Base-by-base conservation (phyloP, 192 early-diverging fungal species). In the Radiomyces spectabilis region DNA sequence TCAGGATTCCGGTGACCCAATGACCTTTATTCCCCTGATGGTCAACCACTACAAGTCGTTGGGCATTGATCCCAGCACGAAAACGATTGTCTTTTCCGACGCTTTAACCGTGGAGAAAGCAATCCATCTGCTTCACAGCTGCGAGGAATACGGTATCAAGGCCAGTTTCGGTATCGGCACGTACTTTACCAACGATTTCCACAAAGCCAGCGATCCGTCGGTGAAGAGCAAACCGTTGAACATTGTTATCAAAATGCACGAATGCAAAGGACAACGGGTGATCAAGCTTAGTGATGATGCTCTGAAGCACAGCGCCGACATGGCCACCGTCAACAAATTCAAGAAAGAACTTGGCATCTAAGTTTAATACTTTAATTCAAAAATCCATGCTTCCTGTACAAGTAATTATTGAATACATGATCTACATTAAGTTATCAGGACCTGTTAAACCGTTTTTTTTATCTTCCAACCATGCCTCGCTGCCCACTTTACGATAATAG, bases 101-200 rank as follows among this genome's bases (percentile, higher is more conserved):
- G 74, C 78, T 5, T 61, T 90, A 54, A 65, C 69, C 48, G 72
- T 76, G 0, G 75, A 71, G 2, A 55, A 39, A 3, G 78, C 80
- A 1, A 68, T 85, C 13, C 33, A 48, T 16, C 53, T 89, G n/a
- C 63, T 83, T 24, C 35, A 63, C 1, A 39, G 72, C 21, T 75
- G 77, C 0, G 66, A 70, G 5, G 29, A 59, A 25, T 52, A 54
- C 26, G 78, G 71, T 8, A 72, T 83, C 22, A 71, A 71, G 30
- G 75, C 73, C 19, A 59, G 66, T 1, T 89, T 88, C 65, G 87
- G 87, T 0, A 86, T 89, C 30, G 87, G 87, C 13, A 89, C 87
- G 0, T 68, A 79, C 46, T 81, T 89, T 29, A 88, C 87, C 4
- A 89, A 89, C 48, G 86, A 89, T 54, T 89, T 74, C 60, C 41